Conservation (phyloP, 164 flowering plant genomes). For the Annona cherimola region DNA sequence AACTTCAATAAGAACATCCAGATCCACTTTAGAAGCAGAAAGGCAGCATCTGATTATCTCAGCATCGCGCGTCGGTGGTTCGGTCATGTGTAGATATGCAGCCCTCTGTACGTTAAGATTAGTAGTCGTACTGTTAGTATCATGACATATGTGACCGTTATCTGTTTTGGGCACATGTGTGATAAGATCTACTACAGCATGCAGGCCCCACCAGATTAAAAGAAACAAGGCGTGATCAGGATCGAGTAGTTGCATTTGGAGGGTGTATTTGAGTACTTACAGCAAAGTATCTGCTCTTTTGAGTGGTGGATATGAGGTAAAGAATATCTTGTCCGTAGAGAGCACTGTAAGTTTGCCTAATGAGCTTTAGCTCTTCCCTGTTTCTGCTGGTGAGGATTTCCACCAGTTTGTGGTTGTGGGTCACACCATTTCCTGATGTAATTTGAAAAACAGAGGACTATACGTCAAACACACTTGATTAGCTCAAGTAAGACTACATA, state of each 20-base stretch:
- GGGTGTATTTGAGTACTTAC: conserved; percentile 17
- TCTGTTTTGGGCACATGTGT: background rate
- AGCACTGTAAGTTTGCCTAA: conserved; percentile 20
- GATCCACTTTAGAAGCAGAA: conserved; percentile 12
- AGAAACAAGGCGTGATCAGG: too few species aligned
- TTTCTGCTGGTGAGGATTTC: conserved; percentile 21
- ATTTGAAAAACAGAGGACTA: background rate
- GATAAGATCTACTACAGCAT: background rate
- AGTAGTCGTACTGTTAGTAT: too few species aligned
- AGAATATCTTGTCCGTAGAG: conserved; percentile 28
- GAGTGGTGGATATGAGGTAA: conserved; percentile 11
- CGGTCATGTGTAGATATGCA: conserved; percentile 25
- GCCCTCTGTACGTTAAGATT: conserved; percentile 13
- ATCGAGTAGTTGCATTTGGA: background rate
- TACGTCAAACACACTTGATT: background rate
- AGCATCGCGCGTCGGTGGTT: conserved; percentile 31
- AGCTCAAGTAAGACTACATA: background rate
- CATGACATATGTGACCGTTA: too few species aligned
- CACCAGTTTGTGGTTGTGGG: conserved; percentile 18
- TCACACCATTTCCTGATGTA: conserved; percentile 18
- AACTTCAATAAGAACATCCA: conserved; percentile 22
- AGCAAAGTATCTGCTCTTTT: conserved; percentile 13
- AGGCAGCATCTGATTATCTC: conserved; percentile 22
- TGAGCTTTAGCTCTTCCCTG: conserved; percentile 22
- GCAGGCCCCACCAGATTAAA: too few species aligned